phyloP scores from a whole-genome alignment of 2,329 filamentous ascomycete species.

The Penicillium expansum region DNA sequence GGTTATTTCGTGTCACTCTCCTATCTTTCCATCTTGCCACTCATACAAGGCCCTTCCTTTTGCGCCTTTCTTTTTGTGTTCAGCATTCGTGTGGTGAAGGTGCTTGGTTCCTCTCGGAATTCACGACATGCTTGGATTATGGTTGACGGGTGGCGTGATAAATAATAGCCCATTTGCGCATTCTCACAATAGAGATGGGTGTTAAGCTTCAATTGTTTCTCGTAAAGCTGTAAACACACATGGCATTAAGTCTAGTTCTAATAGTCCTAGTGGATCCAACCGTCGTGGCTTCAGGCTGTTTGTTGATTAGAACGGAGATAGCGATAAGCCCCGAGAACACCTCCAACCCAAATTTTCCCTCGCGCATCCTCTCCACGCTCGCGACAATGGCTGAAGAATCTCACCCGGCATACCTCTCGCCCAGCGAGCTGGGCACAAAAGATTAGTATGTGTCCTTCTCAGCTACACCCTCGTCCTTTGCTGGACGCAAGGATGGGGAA shows the following conservation, averaged over 20 bases:
- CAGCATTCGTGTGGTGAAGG: constrained; percentile 7
- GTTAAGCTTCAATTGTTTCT: constrained; percentile 3
- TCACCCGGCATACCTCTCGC: constrained; percentile 66
- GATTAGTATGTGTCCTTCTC: constrained; percentile 66
- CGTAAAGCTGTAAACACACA: neutral
- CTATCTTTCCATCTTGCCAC: constrained; percentile 8
- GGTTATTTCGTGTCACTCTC: constrained; percentile 6
- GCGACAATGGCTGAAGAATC: constrained; percentile 24
- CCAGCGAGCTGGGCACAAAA: constrained; percentile 80
- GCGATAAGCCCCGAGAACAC: constrained; percentile 14
- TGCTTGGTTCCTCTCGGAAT: neutral
- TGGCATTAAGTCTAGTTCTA: neutral
- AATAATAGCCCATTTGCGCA: constrained; percentile 25
- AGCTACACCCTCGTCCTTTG: neutral
- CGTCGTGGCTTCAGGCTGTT: neutral
- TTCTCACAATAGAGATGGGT: constrained; percentile 21
- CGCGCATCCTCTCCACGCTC: constrained; percentile 6
- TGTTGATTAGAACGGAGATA: constrained; percentile 2
- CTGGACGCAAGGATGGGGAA: neutral
- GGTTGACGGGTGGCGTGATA: constrained; percentile 15
- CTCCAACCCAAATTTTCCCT: constrained; percentile 15
- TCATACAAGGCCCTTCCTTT: constrained; percentile 13
- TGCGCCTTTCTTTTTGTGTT: constrained; percentile 8
- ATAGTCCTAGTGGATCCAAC: neutral
- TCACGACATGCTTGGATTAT: constrained; percentile 6